phyloP scores from a whole-genome alignment of 345 rosid genomes.

The Brassica incana region DNA sequence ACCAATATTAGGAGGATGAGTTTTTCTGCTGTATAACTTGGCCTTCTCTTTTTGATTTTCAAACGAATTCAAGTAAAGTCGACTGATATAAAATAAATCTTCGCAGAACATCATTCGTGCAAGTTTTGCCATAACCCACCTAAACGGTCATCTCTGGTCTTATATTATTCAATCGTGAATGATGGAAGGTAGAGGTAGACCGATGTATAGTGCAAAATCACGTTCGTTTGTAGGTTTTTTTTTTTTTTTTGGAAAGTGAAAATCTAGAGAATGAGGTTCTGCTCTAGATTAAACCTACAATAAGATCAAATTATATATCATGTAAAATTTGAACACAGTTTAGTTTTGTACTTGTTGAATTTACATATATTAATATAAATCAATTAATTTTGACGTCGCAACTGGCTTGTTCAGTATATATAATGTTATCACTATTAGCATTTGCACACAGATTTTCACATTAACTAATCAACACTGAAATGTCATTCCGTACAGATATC shows the following conservation, averaged over 20 bases:
- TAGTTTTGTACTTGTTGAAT: background rate
- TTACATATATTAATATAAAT: background rate
- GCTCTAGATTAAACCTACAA: background rate
- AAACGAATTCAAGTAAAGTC: background rate
- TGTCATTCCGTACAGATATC: slow-evolving; percentile 8
- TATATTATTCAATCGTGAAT: background rate
- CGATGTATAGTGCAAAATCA: background rate
- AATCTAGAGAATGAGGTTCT: background rate
- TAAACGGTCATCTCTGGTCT: background rate
- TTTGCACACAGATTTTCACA: background rate
- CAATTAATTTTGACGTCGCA: background rate
- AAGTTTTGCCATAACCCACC: background rate
- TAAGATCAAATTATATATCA: background rate
- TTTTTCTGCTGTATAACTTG: background rate
- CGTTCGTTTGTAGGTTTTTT: background rate
- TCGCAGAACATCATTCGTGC: background rate
- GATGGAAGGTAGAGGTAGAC: background rate
- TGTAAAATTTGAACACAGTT: background rate
- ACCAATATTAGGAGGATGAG: background rate
- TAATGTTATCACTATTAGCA: background rate
- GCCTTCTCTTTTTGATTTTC: background rate
- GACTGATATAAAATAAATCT: background rate
- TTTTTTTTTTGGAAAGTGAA: slow-evolving; percentile 5
- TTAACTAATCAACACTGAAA: background rate
- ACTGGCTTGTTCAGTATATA: background rate